Evolutionary conservation across 306 rosid genomes (phyloP).

Genomic region (Lupinus albus): DNA sequence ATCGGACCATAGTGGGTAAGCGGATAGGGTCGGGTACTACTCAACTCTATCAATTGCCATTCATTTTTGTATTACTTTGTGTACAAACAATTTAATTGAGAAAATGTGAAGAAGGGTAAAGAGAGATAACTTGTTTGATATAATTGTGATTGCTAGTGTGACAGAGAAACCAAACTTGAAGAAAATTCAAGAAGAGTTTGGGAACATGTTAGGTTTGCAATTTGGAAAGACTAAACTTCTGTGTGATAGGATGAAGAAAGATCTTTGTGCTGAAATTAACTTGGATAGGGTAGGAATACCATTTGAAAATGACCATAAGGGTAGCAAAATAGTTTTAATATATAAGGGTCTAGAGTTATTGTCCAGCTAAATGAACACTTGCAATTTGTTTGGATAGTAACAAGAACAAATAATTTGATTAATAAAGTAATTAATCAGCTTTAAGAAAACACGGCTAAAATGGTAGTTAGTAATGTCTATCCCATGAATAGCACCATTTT

Average conservation of each 20-base stretch:
- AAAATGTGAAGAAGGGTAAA: constrained; percentile 17
- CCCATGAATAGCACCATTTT: neutral
- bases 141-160: neutral
- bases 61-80: neutral
- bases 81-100: neutral
- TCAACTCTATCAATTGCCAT: too few species aligned
- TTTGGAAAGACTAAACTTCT: neutral
- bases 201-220: neutral
- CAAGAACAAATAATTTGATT: too few species aligned
- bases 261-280: neutral
- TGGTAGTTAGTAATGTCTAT: too few species aligned
- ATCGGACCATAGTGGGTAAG: too few species aligned
- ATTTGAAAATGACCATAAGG: neutral
- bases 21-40: too few species aligned
- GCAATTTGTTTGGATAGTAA: neutral
- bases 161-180: neutral
- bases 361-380: constrained; percentile 21
- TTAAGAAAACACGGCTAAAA: too few species aligned
- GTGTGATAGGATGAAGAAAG: constrained; percentile 6
- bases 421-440: too few species aligned
- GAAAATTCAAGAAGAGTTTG: constrained; percentile 14
- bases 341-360: neutral
- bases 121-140: constrained; percentile 18
- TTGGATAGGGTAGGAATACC: constrained; percentile 24
- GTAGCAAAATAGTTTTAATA: constrained; percentile 11